phyloP scores from a whole-genome alignment of 805 yeast genomes.

The Candida morakotiae region DNA sequence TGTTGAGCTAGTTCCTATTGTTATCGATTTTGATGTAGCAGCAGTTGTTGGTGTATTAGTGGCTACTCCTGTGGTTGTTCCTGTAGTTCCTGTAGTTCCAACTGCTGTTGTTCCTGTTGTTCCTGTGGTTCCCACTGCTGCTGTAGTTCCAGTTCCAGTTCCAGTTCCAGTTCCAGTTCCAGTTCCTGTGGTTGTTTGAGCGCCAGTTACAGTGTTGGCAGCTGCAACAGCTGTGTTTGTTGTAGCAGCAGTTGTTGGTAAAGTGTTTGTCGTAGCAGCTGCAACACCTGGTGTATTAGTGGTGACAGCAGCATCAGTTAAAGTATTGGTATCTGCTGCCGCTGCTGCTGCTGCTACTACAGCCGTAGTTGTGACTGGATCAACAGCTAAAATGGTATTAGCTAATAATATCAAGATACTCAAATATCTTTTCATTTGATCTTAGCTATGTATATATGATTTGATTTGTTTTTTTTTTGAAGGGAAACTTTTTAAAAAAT shows the following conservation, averaged over 20 bases:
- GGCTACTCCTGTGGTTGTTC: constrained; percentile 7
- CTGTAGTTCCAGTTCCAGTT: constrained; percentile 10
- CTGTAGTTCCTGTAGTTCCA: constrained; percentile 13
- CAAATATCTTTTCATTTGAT: too few relatives aligned
- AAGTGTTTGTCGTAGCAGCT: constrained; percentile 10
- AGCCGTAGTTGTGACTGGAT: constrained; percentile 14
- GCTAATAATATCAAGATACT: too few relatives aligned
- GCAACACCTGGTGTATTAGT: constrained; percentile 15
- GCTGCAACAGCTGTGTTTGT: constrained; percentile 14
- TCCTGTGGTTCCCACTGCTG: constrained; percentile 8
- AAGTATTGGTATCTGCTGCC: constrained; percentile 13
- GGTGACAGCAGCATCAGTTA: constrained; percentile 14
- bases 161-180: constrained; percentile 11
- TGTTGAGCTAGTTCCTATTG: constrained; percentile 6
- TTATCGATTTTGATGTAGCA: constrained; percentile 10
- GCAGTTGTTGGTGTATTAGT: constrained; percentile 10
- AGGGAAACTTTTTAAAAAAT: too few relatives aligned
- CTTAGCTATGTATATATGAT: too few relatives aligned
- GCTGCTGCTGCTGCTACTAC: constrained; percentile 15
- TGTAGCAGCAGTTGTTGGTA: constrained; percentile 13
- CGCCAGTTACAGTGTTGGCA: constrained; percentile 13
- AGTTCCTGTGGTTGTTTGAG: constrained; percentile 12
- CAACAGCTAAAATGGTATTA: constrained; percentile 13
- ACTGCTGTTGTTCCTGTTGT: constrained; percentile 8
- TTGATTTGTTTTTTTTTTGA: too few relatives aligned